Evolutionary conservation across 768 basidiomycete species (phyloP).

Genomic region (Boletellus ananiceps): DNA sequence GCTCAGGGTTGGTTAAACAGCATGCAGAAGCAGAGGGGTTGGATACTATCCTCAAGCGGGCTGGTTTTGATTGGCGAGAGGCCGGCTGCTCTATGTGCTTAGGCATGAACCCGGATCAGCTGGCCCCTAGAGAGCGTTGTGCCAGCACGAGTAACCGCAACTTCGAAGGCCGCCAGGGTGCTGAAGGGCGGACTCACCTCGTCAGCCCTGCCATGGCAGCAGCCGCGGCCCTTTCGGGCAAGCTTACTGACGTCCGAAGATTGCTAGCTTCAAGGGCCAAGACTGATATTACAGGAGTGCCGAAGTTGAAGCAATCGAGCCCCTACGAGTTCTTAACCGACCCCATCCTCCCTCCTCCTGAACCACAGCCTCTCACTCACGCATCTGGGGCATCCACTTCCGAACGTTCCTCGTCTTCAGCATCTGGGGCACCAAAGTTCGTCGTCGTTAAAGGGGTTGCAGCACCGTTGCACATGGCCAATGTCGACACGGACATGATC

Average conservation of each 20-base stretch:
- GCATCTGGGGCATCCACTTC: constrained; percentile 29
- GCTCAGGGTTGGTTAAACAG: constrained; percentile 85
- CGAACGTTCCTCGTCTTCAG: constrained; percentile 39
- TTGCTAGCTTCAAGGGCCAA: constrained; percentile 49
- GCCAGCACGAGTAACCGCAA: constrained; percentile 93
- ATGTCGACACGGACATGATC: constrained; percentile 92
- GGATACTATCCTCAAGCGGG: constrained; percentile 80
- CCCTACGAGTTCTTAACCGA: constrained; percentile 77
- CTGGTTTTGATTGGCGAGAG: constrained; percentile 94
- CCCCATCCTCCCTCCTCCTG: constrained; percentile 52
- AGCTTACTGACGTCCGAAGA: constrained; percentile 80
- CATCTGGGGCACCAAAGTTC: constrained; percentile 58
- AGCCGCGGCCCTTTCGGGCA: constrained; percentile 83
- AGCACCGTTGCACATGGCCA: constrained; percentile 76
- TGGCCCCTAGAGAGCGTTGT: constrained; percentile 77
- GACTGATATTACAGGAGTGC: constrained; percentile 39
- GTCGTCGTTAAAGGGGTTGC: constrained; percentile 67
- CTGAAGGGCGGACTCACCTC: constrained; percentile 86
- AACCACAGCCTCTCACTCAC: constrained; percentile 37
- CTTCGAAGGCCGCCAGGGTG: constrained; percentile 86
- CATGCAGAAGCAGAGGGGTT: constrained; percentile 89
- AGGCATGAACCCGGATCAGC: constrained; percentile 93
- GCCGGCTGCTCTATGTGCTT: constrained; percentile 96
- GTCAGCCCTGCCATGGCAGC: constrained; percentile 91
- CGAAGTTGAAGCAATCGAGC: constrained; percentile 65